Base-by-base conservation (phyloP, 2,329 filamentous ascomycete species). In the Cladosporium cucumerinum region DNA sequence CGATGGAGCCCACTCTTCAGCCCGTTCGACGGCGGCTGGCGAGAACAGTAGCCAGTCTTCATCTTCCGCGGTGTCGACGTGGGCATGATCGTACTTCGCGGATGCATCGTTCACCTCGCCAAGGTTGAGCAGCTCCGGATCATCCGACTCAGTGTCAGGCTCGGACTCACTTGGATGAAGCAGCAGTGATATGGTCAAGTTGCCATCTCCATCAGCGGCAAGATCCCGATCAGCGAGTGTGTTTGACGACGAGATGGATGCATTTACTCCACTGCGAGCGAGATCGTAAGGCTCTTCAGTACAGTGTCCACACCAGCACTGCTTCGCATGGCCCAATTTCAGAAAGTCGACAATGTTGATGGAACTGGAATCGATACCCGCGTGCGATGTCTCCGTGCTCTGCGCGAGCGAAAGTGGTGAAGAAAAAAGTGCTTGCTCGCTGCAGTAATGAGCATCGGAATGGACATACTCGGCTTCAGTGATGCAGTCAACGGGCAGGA, bases 321-420 rank as follows among this genome's bases (percentile, higher is more conserved):
- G 67, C 63, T 69, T 67, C 4, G 68, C 72, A 43, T 74, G 72
- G n/a, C 72, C 72, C 66, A 71, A 67, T 25, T 69, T 69, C 32
- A 73, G 63, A 62, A 74, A 74, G 14, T 66, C 69, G 12, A 69
- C 68, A 30, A 73, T 65, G 49, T 72, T 70, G 55, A 69, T 69
- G n/a, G 66, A 55, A 61, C 66, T 69, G 18, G 32, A 23, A 6
- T 63, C 26, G 14, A n/a, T 6, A 8, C 10, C 55, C 18, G 39
- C 30, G 12, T 28, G 7, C 36, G 14, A 23, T 12, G 48, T 16
- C 57, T 57, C 8, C 30, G 58, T 34, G 43, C 61, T 51, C 11
- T 62, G 25, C 6, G 69, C 64, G 6, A 66, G 51, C 10, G 51
- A 48, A 11, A 65, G 46, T 11, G 67, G 49, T 28, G 62, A 48